Conservation (phyloP, 495 filamentous ascomycete species). For the Alectoria sarmentosa region DNA sequence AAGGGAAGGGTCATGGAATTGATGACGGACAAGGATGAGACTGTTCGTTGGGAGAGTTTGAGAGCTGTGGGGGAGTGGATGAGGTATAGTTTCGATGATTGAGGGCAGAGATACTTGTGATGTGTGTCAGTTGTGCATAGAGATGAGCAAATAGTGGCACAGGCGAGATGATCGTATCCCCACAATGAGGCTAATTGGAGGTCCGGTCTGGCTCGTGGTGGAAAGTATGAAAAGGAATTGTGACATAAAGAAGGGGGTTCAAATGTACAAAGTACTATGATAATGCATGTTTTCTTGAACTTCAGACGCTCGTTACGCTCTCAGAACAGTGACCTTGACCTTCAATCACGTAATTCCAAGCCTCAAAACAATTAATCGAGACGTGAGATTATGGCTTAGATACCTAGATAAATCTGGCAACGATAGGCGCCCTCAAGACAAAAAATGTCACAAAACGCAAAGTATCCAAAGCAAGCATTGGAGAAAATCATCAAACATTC, state of each 20-base stretch:
- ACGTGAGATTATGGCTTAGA: not conserved
- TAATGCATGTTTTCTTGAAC: not conserved
- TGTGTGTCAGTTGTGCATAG: not conserved
- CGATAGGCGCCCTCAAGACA: not conserved
- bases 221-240: not conserved
- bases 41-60: conserved; percentile 91
- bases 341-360: too few species aligned
- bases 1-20: conserved; percentile 92
- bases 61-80: conserved; percentile 90
- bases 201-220: not conserved
- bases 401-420: not conserved
- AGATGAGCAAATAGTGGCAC: not conserved
- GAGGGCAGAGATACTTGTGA: not conserved
- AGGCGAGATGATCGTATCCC: not conserved
- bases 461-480: not conserved
- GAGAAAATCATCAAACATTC: not conserved
- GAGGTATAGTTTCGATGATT: conserved; percentile 71
- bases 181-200: not conserved
- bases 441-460: not conserved
- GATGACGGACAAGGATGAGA: conserved; percentile 86
- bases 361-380: not conserved
- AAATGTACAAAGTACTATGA: not conserved
- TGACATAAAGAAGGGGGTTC: not conserved
- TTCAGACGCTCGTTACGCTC: not conserved
- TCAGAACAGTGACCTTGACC: not conserved